phyloP scores from a whole-genome alignment of 2,329 filamentous ascomycete genomes.

The Fusarium sp. region DNA sequence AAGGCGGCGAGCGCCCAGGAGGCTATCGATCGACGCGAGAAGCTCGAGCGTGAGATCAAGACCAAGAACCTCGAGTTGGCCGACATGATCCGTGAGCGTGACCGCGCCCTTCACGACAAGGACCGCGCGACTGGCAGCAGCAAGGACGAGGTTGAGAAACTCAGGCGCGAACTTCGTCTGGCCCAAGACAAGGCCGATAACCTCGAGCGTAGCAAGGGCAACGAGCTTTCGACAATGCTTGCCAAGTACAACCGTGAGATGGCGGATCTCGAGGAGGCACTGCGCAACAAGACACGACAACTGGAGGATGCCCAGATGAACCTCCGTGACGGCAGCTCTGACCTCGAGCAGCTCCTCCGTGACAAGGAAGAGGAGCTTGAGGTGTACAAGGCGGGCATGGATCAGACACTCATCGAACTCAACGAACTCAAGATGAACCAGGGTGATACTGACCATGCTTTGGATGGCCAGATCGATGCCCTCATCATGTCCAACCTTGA shows the following conservation, averaged over 20 bases:
- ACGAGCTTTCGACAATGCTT: slow-evolving; percentile 92
- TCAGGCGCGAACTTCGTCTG: slow-evolving; percentile 92
- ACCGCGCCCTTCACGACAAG: slow-evolving; percentile 91
- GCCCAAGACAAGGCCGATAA: slow-evolving; percentile 93
- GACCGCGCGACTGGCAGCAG: slow-evolving; percentile 86
- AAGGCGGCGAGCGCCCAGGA: slow-evolving; percentile 98
- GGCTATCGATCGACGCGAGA: slow-evolving; percentile 93
- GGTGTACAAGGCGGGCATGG: slow-evolving; percentile 98
- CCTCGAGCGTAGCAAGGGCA: slow-evolving; percentile 90
- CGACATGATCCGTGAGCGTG: slow-evolving; percentile 97
- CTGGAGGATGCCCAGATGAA: slow-evolving; percentile 85
- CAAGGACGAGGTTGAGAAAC: slow-evolving; percentile 92
- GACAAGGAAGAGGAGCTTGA: slow-evolving; percentile 99
- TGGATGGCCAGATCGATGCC: slow-evolving; percentile 91
- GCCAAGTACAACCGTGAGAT: slow-evolving; percentile 98
- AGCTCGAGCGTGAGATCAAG: slow-evolving; percentile 96
- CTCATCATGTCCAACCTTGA: slow-evolving; percentile 85
- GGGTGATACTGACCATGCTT: slow-evolving; percentile 78
- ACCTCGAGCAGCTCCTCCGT: slow-evolving; percentile 83
- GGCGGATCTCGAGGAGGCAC: slow-evolving; percentile 92
- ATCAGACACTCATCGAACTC: slow-evolving; percentile 91
- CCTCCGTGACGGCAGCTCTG: slow-evolving; percentile 81
- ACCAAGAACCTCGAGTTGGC: slow-evolving; percentile 99
- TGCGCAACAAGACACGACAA: slow-evolving; percentile 86
- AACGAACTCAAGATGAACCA: slow-evolving; percentile 84